Evolutionary conservation across 345 rosid genomes (phyloP).

Genomic region (Anacardium occidentale): DNA sequence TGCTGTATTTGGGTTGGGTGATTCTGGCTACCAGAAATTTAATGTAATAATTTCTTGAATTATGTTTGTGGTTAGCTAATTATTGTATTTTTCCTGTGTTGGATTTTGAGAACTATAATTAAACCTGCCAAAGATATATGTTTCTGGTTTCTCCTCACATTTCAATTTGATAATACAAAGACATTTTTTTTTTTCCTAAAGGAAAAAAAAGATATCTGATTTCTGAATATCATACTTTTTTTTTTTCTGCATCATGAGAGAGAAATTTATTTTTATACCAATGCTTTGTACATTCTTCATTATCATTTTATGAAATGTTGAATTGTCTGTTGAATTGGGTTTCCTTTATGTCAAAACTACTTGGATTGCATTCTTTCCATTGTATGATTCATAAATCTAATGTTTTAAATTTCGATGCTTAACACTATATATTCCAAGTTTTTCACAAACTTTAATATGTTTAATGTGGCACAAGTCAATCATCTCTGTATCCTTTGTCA

Average conservation of each 20-base stretch:
- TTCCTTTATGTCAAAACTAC: too few species aligned
- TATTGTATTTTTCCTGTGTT: not conserved
- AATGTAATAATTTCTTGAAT: conserved; percentile 46
- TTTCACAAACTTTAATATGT: too few species aligned
- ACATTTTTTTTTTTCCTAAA: too few species aligned
- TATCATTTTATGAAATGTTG: not conserved
- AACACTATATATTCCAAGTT: too few species aligned
- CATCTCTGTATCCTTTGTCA: too few species aligned
- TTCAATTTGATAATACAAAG: not conserved
- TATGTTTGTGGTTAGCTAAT: not conserved
- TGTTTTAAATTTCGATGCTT: too few species aligned
- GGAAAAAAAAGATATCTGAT: not conserved
- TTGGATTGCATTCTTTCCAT: not conserved
- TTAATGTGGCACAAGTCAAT: too few species aligned
- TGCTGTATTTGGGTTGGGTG: conserved; percentile 92
- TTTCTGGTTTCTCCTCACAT: not conserved
- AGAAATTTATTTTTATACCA: not conserved
- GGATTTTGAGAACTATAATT: not conserved
- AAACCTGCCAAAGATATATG: not conserved
- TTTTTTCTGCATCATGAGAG: not conserved
- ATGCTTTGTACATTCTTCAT: not conserved
- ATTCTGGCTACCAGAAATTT: conserved; percentile 87
- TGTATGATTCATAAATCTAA: not conserved
- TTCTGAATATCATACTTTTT: not conserved
- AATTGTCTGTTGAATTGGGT: not conserved